Conservation (phyloP, 2,329 filamentous ascomycete genomes). For the Cyphellophora attinorum region DNA sequence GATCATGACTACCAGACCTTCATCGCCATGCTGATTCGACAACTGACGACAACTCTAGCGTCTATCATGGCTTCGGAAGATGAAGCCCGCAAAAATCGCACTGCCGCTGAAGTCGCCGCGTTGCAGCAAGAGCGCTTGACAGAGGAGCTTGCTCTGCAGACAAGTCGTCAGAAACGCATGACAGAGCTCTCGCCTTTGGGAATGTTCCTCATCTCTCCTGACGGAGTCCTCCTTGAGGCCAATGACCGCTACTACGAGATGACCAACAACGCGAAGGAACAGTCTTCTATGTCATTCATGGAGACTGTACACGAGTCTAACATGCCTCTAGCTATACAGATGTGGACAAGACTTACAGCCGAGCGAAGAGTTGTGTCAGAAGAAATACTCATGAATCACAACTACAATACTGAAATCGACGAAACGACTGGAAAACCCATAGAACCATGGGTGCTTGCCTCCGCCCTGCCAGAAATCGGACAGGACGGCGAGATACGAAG, state of each 20-base stretch:
- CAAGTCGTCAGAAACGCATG: slow-evolving; percentile 11
- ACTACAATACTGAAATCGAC: slow-evolving; percentile 8
- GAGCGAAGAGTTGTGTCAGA: slow-evolving; percentile 3
- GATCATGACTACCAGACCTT: slow-evolving; percentile 9
- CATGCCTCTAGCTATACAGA: slow-evolving; percentile 1
- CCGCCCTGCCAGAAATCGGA: slow-evolving; percentile 10
- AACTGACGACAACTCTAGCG: slow-evolving; percentile 9
- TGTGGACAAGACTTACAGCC: slow-evolving; percentile 4
- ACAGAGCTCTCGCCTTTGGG: slow-evolving; percentile 12
- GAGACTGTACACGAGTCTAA: slow-evolving; percentile 11
- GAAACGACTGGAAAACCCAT: slow-evolving; percentile 7
- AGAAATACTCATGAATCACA: slow-evolving; percentile 10
- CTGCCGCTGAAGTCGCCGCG: slow-evolving; percentile 2
- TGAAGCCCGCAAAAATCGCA: background rate
- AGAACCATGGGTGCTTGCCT: slow-evolving; percentile 9
- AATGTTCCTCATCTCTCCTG: slow-evolving; percentile 6
- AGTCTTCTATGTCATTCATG: slow-evolving; percentile 10
- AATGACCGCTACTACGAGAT: slow-evolving; percentile 15
- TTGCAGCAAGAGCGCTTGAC: slow-evolving; percentile 10
- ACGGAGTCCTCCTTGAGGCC: slow-evolving; percentile 10
- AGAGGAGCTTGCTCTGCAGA: slow-evolving; percentile 9
- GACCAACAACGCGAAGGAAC: slow-evolving; percentile 10
- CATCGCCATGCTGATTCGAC: slow-evolving; percentile 10
- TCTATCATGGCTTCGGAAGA: slow-evolving; percentile 10
- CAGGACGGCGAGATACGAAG: slow-evolving; percentile 18